Percentiles rank a stretch among this genome's conserved stretches.
Evolutionary conservation across 768 basidiomycete genomes (phyloP).

Genomic region (Agaricus blazei): DNA sequence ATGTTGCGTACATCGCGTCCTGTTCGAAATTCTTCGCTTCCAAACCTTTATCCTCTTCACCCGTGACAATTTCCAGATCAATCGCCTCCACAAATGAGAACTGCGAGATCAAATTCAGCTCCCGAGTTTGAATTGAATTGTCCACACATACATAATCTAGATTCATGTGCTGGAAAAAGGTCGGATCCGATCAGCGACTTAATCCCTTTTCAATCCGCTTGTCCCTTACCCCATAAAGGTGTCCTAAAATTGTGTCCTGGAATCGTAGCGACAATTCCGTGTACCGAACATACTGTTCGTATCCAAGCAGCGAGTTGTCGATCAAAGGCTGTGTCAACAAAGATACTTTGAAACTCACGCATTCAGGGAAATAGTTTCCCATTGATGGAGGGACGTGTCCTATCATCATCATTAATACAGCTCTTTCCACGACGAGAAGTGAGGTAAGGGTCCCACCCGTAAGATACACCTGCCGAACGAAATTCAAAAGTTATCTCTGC

Average conservation of each 20-base stretch:
- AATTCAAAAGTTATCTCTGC: neutral
- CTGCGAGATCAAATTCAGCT: conserved; percentile 23
- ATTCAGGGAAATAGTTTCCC: conserved; percentile 80
- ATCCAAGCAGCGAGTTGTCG: neutral
- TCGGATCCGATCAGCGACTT: conserved; percentile 9
- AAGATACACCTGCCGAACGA: conserved; percentile 19
- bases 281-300: conserved; percentile 55
- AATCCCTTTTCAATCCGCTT: neutral
- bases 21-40: conserved; percentile 17
- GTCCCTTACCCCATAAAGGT: conserved; percentile 65
- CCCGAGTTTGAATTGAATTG: conserved; percentile 9
- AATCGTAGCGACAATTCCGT: conserved; percentile 72
- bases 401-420: conserved; percentile 15
- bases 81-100: conserved; percentile 52
- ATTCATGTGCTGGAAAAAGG: conserved; percentile 65
- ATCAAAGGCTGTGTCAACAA: neutral
- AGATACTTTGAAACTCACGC: conserved; percentile 43
- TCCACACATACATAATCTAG: conserved; percentile 59
- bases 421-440: conserved; percentile 20
- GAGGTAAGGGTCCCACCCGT: conserved; percentile 32
- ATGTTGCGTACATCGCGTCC: conserved; percentile 42
- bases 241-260: conserved; percentile 86
- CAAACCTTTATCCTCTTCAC: conserved; percentile 16
- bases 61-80: conserved; percentile 43
- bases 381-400: conserved; percentile 87